A percentile compares a stretch with the other conserved stretches of the same genome.
Conservation (phyloP, 2,329 filamentous ascomycete genomes). For the Geosmithia flava region DNA sequence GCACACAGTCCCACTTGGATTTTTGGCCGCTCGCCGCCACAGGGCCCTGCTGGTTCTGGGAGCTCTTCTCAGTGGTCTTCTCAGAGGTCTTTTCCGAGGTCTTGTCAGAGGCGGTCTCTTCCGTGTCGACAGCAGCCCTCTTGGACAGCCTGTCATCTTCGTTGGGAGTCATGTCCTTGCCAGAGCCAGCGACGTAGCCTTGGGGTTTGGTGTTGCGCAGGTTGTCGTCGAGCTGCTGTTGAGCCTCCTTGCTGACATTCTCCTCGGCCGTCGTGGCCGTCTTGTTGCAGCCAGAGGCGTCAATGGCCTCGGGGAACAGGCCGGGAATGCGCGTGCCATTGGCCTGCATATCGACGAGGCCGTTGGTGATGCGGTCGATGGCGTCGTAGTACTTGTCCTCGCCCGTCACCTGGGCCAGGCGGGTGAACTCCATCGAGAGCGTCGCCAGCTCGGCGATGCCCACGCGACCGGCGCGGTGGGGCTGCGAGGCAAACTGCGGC, state of each 20-base stretch:
- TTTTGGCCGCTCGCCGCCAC: conserved; percentile 17
- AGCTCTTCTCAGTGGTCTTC: background rate
- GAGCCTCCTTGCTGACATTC: conserved; percentile 19
- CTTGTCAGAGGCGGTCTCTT: background rate
- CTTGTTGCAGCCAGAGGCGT: conserved; percentile 67
- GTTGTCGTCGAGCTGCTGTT: conserved; percentile 20
- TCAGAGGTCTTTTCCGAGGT: background rate
- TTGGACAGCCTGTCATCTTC: conserved; percentile 1
- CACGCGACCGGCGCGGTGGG: conserved; percentile 48
- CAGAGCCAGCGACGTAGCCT: conserved; percentile 9
- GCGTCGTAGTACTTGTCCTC: conserved; percentile 82
- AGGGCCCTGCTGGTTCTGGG: background rate
- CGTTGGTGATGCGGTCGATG: conserved; percentile 72
- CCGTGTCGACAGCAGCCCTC: background rate
- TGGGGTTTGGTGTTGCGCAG: conserved; percentile 12
- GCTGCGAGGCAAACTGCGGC: conserved; percentile 48
- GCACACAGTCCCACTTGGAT: conserved; percentile 35
- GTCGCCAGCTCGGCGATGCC: conserved; percentile 64
- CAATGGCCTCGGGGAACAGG: conserved; percentile 67
- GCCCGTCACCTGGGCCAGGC: conserved; percentile 73
- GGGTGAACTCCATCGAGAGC: conserved; percentile 78
- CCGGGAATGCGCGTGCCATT: conserved; percentile 57
- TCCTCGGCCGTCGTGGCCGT: conserved; percentile 23
- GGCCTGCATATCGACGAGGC: conserved; percentile 63
- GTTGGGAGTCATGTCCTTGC: background rate